These are phyloP conservation scores for Coelastrella sp. DNA, from an alignment of 139 green algal species.

Conservation along the genomic window DNA sequence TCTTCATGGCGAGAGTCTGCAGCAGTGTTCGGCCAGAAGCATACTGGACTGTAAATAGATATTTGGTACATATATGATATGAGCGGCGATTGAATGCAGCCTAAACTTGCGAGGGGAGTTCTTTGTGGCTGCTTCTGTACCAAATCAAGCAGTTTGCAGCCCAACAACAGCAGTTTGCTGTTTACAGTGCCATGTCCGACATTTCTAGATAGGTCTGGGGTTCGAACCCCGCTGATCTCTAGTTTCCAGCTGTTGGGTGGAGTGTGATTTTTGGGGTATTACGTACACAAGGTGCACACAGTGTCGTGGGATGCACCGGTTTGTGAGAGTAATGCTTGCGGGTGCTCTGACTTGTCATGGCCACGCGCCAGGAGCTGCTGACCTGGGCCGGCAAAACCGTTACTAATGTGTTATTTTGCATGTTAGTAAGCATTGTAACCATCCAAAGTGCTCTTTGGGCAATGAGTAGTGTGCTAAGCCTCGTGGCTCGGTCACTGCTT, in stretches of 20 bases:
- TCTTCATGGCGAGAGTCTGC: too few species aligned
- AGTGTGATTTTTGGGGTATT: not conserved
- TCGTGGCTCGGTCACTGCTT: too few species aligned
- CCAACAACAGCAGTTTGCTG: too few species aligned
- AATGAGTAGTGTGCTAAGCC: too few species aligned
- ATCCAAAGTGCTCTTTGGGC: not conserved
- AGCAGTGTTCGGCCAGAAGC: too few species aligned
- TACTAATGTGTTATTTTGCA: not conserved
- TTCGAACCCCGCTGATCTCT: not conserved
- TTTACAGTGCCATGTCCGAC: too few species aligned
- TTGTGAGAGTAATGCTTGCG: constrained; percentile 3
- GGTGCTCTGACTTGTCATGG: not conserved
- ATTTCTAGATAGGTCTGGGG: not conserved
- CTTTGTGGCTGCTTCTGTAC: too few species aligned
- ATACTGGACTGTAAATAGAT: too few species aligned
- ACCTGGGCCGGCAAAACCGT: not conserved
- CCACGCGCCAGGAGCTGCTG: not conserved
- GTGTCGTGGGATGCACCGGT: not conserved
- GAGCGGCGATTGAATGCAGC: too few species aligned
- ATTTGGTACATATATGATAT: too few species aligned
- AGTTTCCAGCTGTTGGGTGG: not conserved
- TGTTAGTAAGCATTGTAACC: not conserved
- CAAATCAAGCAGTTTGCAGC: too few species aligned
- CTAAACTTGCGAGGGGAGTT: too few species aligned
- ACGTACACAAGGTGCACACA: not conserved